Base-by-base conservation (phyloP, 2,329 filamentous ascomycete species). In the Stagonosporopsis vannaccii region DNA sequence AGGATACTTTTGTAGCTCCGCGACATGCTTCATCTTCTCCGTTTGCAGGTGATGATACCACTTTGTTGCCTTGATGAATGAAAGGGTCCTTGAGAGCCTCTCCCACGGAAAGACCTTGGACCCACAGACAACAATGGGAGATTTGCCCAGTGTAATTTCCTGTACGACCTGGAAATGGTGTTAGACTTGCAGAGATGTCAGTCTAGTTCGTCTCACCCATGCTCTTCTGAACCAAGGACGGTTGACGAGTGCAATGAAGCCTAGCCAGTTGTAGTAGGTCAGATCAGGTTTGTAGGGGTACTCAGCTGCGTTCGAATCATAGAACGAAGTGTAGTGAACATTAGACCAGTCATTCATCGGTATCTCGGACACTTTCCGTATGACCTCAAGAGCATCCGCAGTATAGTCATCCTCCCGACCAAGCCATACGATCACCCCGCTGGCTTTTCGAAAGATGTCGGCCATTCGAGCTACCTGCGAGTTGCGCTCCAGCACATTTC, bases 321-420 rank as follows among this genome's bases (percentile, higher is more conserved):
- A 71, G 28, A 70, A 70, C 0, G 63, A 68, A 5, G 65, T 70
- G 37, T 69, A 70, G 2, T 57, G 50, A 9, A 67, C 54, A 22
- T 54, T 33, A 9, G 49, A n/a, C 68, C 66, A 68, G n/a, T 59
- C 43, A n/a, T 49, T 57, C 32, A 67, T 51, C 4, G 62, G 58
- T 17, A 66, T 56, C 4, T 42, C 40, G n/a, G 65, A 61, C 12
- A 69, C 56, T 17, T 39, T 59, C 8, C 54, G 51, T 32, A 73
- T 64, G 2, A 59, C 64, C 2, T 53, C 48, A 5, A 70, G 33
- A 41, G 63, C 65, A 54, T 73, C 68, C 19, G 55, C 35, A 1
- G 65, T 68, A 32, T 61, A 66, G 15, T 65, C 61, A 50, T 69
- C 66, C 46, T 71, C 68, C 25, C 68, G 65, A 23, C 70, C 72